Evolutionary conservation across 495 filamentous ascomycete genomes (phyloP).

Genomic region (Ramalina peruviana): DNA sequence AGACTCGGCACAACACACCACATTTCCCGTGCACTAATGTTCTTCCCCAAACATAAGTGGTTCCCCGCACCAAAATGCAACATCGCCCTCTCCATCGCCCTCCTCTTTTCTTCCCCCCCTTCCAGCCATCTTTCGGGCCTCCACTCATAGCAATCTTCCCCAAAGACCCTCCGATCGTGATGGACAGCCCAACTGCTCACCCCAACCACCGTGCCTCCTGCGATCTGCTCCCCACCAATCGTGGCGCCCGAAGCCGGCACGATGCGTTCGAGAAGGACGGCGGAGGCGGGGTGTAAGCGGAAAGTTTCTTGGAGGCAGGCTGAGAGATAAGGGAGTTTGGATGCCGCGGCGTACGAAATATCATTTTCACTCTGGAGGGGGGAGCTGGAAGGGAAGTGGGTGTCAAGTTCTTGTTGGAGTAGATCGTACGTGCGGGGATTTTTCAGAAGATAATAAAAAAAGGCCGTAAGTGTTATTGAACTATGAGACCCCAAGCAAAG

Average conservation of each 20-base stretch:
- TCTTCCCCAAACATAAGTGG: constrained; percentile 50
- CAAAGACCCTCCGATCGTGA: constrained; percentile 40
- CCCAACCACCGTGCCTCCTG: constrained; percentile 48
- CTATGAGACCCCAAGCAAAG: not conserved
- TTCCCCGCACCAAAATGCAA: constrained; percentile 47
- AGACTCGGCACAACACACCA: constrained; percentile 36
- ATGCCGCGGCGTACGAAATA: constrained; percentile 37
- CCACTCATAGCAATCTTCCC: constrained; percentile 40
- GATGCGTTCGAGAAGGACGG: constrained; percentile 36
- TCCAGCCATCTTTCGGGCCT: constrained; percentile 47
- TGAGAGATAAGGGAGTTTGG: constrained; percentile 44
- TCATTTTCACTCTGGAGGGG: constrained; percentile 32
- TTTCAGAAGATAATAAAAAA: constrained; percentile 52
- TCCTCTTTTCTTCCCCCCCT: constrained; percentile 27
- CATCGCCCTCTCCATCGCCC: constrained; percentile 44
- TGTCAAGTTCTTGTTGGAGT: constrained; percentile 41
- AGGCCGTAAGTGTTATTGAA: constrained; percentile 43
- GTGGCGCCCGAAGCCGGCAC: constrained; percentile 22
- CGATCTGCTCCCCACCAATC: constrained; percentile 29
- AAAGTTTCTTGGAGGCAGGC: constrained; percentile 55
- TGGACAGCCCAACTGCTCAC: constrained; percentile 49
- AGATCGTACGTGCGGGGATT: constrained; percentile 30
- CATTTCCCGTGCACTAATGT: constrained; percentile 38
- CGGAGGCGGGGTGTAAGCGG: constrained; percentile 46
- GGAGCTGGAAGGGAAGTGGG: constrained; percentile 20